Base-by-base conservation (phyloP, 2,329 filamentous ascomycete species). In the Xylaria sp. region DNA sequence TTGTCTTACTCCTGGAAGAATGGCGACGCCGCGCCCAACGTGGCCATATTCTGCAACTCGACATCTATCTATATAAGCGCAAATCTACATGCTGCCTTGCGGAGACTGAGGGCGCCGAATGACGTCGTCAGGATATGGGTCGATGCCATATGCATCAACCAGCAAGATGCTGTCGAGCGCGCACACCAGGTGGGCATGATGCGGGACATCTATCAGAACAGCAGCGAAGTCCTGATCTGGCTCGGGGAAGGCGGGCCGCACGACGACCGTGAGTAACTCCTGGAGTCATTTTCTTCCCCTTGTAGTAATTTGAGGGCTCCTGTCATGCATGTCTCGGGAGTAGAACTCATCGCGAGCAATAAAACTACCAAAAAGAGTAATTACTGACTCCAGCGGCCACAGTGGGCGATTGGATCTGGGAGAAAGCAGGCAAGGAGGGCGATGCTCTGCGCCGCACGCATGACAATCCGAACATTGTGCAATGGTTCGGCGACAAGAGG, bases 81-180 rank as follows among this genome's bases (percentile, higher is more conserved):
- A 13, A 66, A 67, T n/a, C 43, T 68, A 8, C 51, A 63, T 17
- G 57, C 64, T 23, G 66, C 66, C 6, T 38, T 68, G 47, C 46
- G 57, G 6, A 25, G 64, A n/a, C 9, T 63, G 29, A 55, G 66
- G 43, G 41, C 33, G 6, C 51, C 62, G 13, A 23, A 47, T 3
- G 56, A 23, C 7, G 29, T 48, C 5, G 64, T 66, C 46, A 43
- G 19, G 9, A 37, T 68, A 9, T 69, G 67, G 66, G 60, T 69
- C 10, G 67, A 69, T 48, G 54, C 59, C 7, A 54, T 69, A 29
- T 68, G 67, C 60, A 69, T 69, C 60, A 65, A 69, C 29, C 67
- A 69, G 60, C 60, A 62, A 23, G 60, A 69, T 40, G 19, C 55
- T 1, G 40, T 29, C 15, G 67, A 69, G 41, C 57, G 62, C 15